These are phyloP conservation scores for Coprinopsis sp. DNA, from an alignment of 768 basidiomycete species.

Conservation along the genomic window DNA sequence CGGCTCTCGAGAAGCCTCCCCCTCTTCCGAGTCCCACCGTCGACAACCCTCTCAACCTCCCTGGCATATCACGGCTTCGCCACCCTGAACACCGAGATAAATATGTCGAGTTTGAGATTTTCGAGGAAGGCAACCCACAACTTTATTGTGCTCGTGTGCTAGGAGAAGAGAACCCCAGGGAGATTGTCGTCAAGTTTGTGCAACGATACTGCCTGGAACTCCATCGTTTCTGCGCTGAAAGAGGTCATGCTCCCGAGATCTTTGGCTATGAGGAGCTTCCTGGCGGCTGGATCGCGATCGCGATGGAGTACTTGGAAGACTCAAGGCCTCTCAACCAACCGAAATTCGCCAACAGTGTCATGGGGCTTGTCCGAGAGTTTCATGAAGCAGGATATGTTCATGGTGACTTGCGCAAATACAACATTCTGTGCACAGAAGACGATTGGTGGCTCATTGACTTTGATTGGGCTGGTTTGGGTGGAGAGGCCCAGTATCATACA, in stretches of 20 bases:
- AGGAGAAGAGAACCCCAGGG: too few relatives aligned
- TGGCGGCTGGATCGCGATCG: conserved; percentile 24
- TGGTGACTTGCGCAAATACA: conserved; percentile 17
- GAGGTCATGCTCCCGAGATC: conserved; percentile 20
- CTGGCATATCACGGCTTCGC: too few relatives aligned
- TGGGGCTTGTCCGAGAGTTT: conserved; percentile 10
- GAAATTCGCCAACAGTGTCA: conserved; percentile 2
- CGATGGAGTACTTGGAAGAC: conserved; percentile 18
- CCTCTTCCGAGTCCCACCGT: too few relatives aligned
- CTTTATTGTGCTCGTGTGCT: too few relatives aligned
- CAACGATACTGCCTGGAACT: conserved; percentile 15
- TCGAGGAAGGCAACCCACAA: too few relatives aligned
- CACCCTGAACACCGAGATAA: too few relatives aligned
- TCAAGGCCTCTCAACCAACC: neutral
- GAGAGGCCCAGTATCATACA: conserved; percentile 12
- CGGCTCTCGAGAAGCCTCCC: too few relatives aligned
- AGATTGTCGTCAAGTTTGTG: conserved; percentile 22
- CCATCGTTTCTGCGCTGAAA: conserved; percentile 19
- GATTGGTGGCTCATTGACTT: conserved; percentile 15
- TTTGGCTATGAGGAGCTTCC: conserved; percentile 21
- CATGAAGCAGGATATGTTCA: conserved; percentile 15
- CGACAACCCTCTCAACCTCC: too few relatives aligned
- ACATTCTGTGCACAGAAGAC: conserved; percentile 7
- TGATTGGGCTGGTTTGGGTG: conserved; percentile 16
- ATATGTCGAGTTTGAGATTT: too few relatives aligned